Base-by-base conservation (phyloP, 2,329 filamentous ascomycete genomes). In the Scytalidium sp. region DNA sequence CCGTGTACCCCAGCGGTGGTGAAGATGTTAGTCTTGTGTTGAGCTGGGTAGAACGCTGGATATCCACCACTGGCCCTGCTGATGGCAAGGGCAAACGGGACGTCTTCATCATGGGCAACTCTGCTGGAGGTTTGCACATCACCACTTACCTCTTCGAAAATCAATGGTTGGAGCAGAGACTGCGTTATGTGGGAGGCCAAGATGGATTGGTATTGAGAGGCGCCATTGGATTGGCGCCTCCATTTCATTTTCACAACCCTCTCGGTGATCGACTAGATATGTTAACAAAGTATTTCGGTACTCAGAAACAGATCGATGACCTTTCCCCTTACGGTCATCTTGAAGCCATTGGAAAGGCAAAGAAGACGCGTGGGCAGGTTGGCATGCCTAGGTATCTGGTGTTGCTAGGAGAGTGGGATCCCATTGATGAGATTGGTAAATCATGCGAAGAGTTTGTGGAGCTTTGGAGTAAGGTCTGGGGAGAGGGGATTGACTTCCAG, bases 21-120 rank as follows among this genome's bases (percentile, higher is more conserved):
- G 62, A 66, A 43, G 64, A 66, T 54, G 50, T 65, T 1, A 40
- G 44, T 19, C 15, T 48, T 2, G 57, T 58, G 9, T 19, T 61
- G 40, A 51, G 52, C 21, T 61, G 60, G 61, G 15, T 60, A 6
- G 51, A 59, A 46, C 46, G 39, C 6, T 49, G 50, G 23, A n/a
- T 29, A 17, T n/a, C 29, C 7, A 32, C 20, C 25, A 21, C 21
- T 9, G 29, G n/a, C 10, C 19, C 25, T 20, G 19, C n/a, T 13
- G 29, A 36, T 36, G 32, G 32, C 15, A 43, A 52, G 5, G 53
- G 47, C 9, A 53, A 47, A 17, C 49, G 53, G 10, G 53, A 64
- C 41, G 57, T 66, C 1, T 60, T 56, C 25, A 32, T 65, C 8
- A 47, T 62, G 46, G 64, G 63, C 1, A 65, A 65, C 43, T 65